Conservation (phyloP, 352 stramenopile genomes). For the Globisporangium spiculum region DNA sequence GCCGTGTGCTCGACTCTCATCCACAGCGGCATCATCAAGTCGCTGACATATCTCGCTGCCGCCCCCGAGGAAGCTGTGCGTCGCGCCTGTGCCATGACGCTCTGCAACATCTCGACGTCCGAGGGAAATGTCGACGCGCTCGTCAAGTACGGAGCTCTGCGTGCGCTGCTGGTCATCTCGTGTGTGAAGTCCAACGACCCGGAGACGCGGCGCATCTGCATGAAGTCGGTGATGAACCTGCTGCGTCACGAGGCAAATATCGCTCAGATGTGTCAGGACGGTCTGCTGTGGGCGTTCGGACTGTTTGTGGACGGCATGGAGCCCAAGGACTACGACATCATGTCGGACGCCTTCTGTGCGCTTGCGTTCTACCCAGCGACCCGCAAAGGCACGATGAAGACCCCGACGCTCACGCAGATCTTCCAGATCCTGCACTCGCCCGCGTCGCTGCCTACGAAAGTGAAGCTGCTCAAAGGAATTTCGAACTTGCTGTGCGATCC, state of each 20-base stretch:
- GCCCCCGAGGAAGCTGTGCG: constrained; percentile 71
- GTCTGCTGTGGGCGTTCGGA: constrained; percentile 65
- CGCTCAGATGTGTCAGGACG: constrained; percentile 61
- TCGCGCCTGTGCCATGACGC: constrained; percentile 78
- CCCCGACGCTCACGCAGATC: constrained; percentile 34
- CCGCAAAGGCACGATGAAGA: constrained; percentile 46
- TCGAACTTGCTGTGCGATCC: constrained; percentile 51
- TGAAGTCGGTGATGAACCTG: constrained; percentile 69
- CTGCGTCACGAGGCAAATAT: constrained; percentile 46
- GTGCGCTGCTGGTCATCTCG: constrained; percentile 84
- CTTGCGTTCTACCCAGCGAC: constrained; percentile 51
- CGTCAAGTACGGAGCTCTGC: constrained; percentile 83
- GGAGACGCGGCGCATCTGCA: constrained; percentile 68
- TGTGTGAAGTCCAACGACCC: constrained; percentile 81
- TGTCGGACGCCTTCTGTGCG: constrained; percentile 65
- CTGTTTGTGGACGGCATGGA: constrained; percentile 61
- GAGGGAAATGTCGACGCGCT: constrained; percentile 89
- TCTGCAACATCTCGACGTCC: constrained; percentile 92
- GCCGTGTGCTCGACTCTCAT: constrained; percentile 50
- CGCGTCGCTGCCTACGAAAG: constrained; percentile 23
- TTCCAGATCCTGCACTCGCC: constrained; percentile 32
- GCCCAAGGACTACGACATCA: constrained; percentile 50
- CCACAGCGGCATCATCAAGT: constrained; percentile 60
- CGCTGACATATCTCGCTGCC: constrained; percentile 58
- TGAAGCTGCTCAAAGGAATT: constrained; percentile 46